Evolutionary conservation across 768 basidiomycete genomes (phyloP).

Genomic region (Dentipellis fragilis): DNA sequence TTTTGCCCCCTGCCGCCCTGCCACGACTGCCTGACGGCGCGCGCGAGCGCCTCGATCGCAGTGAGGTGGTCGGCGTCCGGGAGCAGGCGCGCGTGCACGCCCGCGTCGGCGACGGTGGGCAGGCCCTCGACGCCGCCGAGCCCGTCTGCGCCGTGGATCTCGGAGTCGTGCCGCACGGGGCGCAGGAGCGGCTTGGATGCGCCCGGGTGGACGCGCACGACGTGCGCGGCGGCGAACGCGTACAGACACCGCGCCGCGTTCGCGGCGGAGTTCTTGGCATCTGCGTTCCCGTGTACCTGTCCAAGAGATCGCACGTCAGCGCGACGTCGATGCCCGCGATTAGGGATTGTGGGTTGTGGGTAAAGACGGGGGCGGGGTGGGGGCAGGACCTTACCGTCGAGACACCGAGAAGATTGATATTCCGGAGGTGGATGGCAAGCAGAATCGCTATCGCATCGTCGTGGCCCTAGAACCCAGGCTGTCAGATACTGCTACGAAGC

Average conservation of each 20-base stretch:
- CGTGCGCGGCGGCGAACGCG: conserved; percentile 55
- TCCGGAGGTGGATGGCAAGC: conserved; percentile 55
- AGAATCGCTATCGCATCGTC: conserved; percentile 84
- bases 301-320: neutral
- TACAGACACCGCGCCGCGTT: conserved; percentile 75
- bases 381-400: conserved; percentile 49
- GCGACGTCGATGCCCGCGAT: neutral
- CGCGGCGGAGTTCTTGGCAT: conserved; percentile 44
- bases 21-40: conserved; percentile 44
- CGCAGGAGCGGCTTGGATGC: conserved; percentile 61
- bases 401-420: conserved; percentile 67
- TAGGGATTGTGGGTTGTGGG: neutral
- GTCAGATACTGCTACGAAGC: neutral
- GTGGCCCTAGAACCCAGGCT: conserved; percentile 48
- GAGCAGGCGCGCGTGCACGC: conserved; percentile 37
- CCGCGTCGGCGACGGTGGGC: conserved; percentile 35
- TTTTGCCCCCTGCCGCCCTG: conserved; percentile 47
- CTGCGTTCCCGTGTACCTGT: conserved; percentile 78
- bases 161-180: conserved; percentile 49
- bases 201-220: conserved; percentile 59
- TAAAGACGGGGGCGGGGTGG: too few relatives aligned
- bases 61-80: conserved; percentile 19
- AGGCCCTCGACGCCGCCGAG: conserved; percentile 80
- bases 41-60: conserved; percentile 65
- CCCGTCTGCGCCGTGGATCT: conserved; percentile 79